phyloP scores from a whole-genome alignment of 176 grass and related monocot genomes.

The Phragmites australis region DNA sequence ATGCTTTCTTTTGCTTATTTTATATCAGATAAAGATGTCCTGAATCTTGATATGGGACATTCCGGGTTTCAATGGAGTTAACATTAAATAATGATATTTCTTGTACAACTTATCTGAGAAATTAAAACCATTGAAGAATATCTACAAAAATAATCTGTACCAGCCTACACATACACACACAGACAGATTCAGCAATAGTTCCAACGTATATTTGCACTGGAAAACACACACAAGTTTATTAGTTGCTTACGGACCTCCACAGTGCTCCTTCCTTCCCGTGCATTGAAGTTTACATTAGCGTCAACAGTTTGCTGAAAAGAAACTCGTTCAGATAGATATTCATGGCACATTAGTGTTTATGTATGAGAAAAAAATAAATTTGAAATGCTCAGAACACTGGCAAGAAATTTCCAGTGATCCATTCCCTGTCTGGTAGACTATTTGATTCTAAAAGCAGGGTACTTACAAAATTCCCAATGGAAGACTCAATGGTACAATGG shows the following conservation, averaged over 20 bases:
- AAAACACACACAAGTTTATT: background rate
- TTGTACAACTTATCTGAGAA: background rate
- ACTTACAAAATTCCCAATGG: background rate
- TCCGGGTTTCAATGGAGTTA: background rate
- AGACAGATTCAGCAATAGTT: conserved; percentile 5
- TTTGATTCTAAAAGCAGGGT: background rate
- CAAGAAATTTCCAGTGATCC: background rate
- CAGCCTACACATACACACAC: too few relatives aligned
- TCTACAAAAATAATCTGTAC: background rate
- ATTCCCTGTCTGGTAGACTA: background rate
- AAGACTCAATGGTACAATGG: background rate
- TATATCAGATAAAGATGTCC: too few relatives aligned
- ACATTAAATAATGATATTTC: background rate
- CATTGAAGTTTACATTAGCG: conserved; percentile 86
- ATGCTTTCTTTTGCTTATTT: conserved; percentile 4
- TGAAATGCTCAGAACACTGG: background rate
- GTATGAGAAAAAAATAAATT: conserved; percentile 8
- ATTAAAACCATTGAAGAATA: background rate
- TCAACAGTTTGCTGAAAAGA: conserved; percentile 77
- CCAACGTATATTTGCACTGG: conserved; percentile 1
- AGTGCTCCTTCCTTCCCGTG: conserved; percentile 83
- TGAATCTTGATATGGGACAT: background rate
- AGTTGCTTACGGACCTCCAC: conserved; percentile 63
- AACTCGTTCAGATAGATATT: background rate
- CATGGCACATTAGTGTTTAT: background rate